phyloP scores from a whole-genome alignment of 2,329 filamentous ascomycete genomes.

The Fusarium floridanum region DNA sequence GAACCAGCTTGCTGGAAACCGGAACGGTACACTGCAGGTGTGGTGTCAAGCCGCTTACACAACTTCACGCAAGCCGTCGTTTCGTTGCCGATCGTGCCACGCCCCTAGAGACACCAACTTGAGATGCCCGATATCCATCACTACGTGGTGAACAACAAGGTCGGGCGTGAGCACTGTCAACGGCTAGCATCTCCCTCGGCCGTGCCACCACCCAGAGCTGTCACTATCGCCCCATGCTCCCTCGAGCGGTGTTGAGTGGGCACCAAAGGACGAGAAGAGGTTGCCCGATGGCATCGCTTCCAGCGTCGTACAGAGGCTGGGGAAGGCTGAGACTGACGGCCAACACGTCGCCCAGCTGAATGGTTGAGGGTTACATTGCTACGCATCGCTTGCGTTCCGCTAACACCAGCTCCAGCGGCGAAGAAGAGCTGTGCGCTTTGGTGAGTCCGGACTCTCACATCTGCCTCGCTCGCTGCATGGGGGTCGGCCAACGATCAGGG shows the following conservation, averaged over 20 bases:
- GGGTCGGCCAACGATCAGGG: conserved; percentile 17
- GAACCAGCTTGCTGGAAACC: conserved; percentile 38
- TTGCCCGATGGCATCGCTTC: conserved; percentile 15
- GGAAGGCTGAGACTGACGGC: conserved; percentile 18
- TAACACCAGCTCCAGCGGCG: conserved; percentile 15
- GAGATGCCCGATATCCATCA: conserved; percentile 29
- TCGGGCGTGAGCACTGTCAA: conserved; percentile 31
- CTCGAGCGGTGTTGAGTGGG: conserved; percentile 1
- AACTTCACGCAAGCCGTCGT: conserved; percentile 35
- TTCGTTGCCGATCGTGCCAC: conserved; percentile 38
- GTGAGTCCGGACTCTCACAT: conserved; percentile 16
- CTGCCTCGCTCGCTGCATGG: conserved; percentile 20
- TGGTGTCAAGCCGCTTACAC: conserved; percentile 42
- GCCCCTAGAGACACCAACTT: conserved; percentile 25
- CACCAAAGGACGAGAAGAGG: conserved; percentile 1
- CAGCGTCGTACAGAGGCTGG: conserved; percentile 9
- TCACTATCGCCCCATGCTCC: conserved; percentile 17
- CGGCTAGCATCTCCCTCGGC: conserved; percentile 18
- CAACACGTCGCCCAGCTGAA: conserved; percentile 19
- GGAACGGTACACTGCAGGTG: conserved; percentile 23
- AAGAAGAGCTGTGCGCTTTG: conserved; percentile 14
- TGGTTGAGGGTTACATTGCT: conserved; percentile 29
- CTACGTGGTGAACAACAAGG: conserved; percentile 12
- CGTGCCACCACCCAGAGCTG: conserved; percentile 29
- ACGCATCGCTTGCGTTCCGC: conserved; percentile 19